phyloP scores from a whole-genome alignment of 768 basidiomycete species.

The Lactarius akahatsu region DNA sequence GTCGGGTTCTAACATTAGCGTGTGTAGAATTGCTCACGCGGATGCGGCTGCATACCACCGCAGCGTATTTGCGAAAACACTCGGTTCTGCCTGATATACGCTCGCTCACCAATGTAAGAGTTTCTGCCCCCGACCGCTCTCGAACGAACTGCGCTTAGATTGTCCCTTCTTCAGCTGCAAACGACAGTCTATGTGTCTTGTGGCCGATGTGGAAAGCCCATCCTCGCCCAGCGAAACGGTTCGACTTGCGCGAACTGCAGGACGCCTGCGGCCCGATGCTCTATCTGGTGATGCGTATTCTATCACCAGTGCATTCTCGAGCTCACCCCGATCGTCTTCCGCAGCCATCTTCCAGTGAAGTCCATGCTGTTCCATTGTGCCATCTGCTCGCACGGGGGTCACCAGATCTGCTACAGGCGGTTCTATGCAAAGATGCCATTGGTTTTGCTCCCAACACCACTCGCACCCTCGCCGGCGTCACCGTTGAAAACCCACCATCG shows the following conservation, averaged over 20 bases:
- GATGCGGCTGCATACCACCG: constrained; percentile 58
- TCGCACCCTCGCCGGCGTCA: constrained; percentile 33
- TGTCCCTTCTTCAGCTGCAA: constrained; percentile 50
- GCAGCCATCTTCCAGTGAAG: constrained; percentile 74
- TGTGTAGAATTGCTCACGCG: constrained; percentile 60
- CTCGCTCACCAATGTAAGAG: constrained; percentile 51
- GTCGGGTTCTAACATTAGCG: constrained; percentile 4
- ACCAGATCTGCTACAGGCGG: constrained; percentile 70
- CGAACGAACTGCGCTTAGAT: background rate
- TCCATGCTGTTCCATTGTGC: constrained; percentile 71
- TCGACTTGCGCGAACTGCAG: constrained; percentile 60
- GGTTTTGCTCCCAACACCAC: constrained; percentile 43
- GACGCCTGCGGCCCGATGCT: constrained; percentile 47
- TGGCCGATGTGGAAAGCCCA: constrained; percentile 64
- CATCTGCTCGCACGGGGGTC: constrained; percentile 77
- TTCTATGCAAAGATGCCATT: constrained; percentile 64
- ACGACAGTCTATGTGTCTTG: constrained; percentile 72
- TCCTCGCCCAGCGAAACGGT: constrained; percentile 49
- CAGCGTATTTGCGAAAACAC: constrained; percentile 75
- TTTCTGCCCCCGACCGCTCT: background rate
- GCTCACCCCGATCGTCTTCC: constrained; percentile 11
- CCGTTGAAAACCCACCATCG: constrained; percentile 21
- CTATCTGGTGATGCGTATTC: constrained; percentile 58
- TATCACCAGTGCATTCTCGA: background rate
- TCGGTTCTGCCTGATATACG: constrained; percentile 51